Percentiles rank a stretch among this genome's conserved stretches.
phyloP scores from a whole-genome alignment of 2,329 filamentous ascomycete species.

The Cordyceps militaris region DNA sequence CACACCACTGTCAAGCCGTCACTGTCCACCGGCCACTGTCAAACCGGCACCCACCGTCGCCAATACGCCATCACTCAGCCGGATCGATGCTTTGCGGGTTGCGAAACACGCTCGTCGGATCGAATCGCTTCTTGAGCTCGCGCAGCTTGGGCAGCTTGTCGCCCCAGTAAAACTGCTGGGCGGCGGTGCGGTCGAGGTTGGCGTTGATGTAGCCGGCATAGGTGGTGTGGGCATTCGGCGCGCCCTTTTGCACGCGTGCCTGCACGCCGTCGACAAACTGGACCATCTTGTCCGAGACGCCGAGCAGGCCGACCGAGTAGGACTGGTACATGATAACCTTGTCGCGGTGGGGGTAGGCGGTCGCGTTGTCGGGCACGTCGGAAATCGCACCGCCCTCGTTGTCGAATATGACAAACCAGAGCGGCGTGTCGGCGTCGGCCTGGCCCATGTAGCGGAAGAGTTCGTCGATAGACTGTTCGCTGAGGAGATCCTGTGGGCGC shows the following conservation, averaged over 20 bases:
- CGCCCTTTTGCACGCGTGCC: constrained; percentile 30
- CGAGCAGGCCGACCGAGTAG: constrained; percentile 46
- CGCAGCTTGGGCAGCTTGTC: constrained; percentile 41
- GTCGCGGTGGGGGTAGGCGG: constrained; percentile 57
- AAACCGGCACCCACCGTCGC: too few relatives aligned
- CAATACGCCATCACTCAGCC: constrained; percentile 9
- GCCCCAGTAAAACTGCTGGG: constrained; percentile 49
- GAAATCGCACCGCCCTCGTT: constrained; percentile 52
- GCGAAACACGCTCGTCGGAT: constrained; percentile 48
- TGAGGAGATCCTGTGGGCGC: constrained; percentile 39
- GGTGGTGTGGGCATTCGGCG: constrained; percentile 37
- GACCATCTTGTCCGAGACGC: constrained; percentile 38
- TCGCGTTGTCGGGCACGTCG: constrained; percentile 47
- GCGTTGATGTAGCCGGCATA: constrained; percentile 60
- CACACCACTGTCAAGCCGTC: too few relatives aligned
- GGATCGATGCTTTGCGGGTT: constrained; percentile 50
- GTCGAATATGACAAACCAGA: constrained; percentile 59
- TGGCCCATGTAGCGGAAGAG: constrained; percentile 49
- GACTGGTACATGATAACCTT: constrained; percentile 57
- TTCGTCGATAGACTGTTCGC: constrained; percentile 35
- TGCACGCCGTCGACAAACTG: constrained; percentile 48
- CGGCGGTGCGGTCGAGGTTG: constrained; percentile 31
- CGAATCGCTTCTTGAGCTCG: constrained; percentile 43
- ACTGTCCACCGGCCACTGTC: too few relatives aligned
- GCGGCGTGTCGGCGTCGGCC: constrained; percentile 40